Evolutionary conservation across 2,329 filamentous ascomycete genomes (phyloP).

Genomic region (Stagonosporopsis rhizophila): DNA sequence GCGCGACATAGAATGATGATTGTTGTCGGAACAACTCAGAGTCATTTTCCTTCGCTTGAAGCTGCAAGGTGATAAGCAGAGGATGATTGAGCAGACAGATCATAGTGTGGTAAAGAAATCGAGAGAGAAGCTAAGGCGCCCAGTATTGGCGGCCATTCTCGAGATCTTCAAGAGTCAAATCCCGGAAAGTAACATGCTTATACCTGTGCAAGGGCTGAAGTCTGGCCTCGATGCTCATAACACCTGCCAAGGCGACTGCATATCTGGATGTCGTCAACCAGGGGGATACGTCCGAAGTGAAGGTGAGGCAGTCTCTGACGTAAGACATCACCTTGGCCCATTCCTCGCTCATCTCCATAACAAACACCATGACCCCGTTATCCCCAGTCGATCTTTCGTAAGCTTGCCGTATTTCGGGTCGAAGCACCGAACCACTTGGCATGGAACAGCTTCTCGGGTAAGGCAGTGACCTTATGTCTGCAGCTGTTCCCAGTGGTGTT

Average conservation of each 20-base stretch:
- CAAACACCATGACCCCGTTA: slow-evolving; percentile 3
- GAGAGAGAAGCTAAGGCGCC: slow-evolving; percentile 8
- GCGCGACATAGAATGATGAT: slow-evolving; percentile 8
- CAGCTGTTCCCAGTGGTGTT: not conserved
- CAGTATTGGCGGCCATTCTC: slow-evolving; percentile 5
- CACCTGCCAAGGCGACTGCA: not conserved
- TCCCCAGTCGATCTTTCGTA: not conserved
- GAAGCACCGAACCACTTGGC: not conserved
- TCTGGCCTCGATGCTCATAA: slow-evolving; percentile 8
- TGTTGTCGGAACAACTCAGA: slow-evolving; percentile 7
- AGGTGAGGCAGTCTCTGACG: slow-evolving; percentile 2
- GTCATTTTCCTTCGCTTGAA: slow-evolving; percentile 1
- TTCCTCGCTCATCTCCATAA: slow-evolving; percentile 5
- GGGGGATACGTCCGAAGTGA: not conserved
- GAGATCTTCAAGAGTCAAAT: slow-evolving; percentile 1
- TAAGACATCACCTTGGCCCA: slow-evolving; percentile 10
- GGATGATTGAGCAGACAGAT: slow-evolving; percentile 13
- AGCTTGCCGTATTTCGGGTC: not conserved
- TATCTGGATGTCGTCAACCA: slow-evolving; percentile 9
- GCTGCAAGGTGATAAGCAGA: slow-evolving; percentile 1
- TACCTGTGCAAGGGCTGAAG: slow-evolving; percentile 5
- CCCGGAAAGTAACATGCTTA: slow-evolving; percentile 1
- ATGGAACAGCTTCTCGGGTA: slow-evolving; percentile 4
- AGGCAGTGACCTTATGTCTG: not conserved
- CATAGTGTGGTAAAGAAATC: slow-evolving; percentile 12